phyloP scores from a whole-genome alignment of 441 rosid genomes.

The Arabidopsis lyrata region DNA sequence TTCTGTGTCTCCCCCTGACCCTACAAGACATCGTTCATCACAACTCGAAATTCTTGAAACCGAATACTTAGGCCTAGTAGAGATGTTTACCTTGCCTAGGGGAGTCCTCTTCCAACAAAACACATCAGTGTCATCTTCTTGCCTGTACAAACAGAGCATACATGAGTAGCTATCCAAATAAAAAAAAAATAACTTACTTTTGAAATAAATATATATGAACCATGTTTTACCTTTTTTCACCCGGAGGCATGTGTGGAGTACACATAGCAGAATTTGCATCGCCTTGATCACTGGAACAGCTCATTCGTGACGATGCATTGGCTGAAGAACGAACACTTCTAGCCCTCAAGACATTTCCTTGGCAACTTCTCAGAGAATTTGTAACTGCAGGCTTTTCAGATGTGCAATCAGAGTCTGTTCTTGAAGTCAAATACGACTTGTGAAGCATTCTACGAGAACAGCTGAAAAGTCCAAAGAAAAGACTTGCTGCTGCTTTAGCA shows the following conservation, averaged over 20 bases:
- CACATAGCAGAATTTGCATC: slow-evolving; percentile 50
- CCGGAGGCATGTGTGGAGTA: slow-evolving; percentile 36
- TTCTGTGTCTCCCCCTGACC: slow-evolving; percentile 52
- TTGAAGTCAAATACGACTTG: slow-evolving; percentile 52
- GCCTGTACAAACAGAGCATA: slow-evolving; percentile 51
- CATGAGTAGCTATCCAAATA: slow-evolving; percentile 15
- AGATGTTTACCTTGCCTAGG: slow-evolving; percentile 45
- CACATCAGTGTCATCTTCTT: slow-evolving; percentile 52
- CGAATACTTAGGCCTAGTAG: not conserved
- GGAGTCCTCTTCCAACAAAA: slow-evolving; percentile 86
- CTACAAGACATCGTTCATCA: slow-evolving; percentile 49
- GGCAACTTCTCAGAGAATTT: slow-evolving; percentile 68
- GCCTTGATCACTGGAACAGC: slow-evolving; percentile 47
- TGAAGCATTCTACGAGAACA: slow-evolving; percentile 75
- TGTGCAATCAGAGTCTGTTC: slow-evolving; percentile 46
- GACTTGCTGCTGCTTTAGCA: slow-evolving; percentile 61
- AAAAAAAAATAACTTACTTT: not conserved
- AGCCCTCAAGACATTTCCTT: slow-evolving; percentile 75
- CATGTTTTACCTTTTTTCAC: slow-evolving; percentile 29
- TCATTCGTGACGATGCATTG: slow-evolving; percentile 51
- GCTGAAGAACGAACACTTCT: slow-evolving; percentile 53
- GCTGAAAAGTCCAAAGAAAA: slow-evolving; percentile 67
- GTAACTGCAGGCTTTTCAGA: slow-evolving; percentile 57
- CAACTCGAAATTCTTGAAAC: not conserved
- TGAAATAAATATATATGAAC: not conserved